Base-by-base conservation (phyloP, 768 basidiomycete species). In the Pluteus cervinus region DNA sequence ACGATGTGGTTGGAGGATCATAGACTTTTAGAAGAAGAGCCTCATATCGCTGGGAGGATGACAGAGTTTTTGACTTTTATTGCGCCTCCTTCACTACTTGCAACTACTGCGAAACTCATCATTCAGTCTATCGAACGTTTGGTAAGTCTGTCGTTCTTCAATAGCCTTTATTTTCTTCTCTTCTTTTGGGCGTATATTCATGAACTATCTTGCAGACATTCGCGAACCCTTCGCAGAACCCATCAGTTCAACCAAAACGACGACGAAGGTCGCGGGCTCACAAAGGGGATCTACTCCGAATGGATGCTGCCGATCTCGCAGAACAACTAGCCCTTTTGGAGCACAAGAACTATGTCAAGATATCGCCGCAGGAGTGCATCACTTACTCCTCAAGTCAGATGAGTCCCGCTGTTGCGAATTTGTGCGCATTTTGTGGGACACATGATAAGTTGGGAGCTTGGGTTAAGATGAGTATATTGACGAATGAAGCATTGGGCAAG, bases 311-410 rank as follows among this genome's bases (percentile, higher is more conserved):
- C 15, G 76, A 82, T 39, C 51, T 94, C 23, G 89, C 89, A 0
- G 77, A 89, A 29, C 89, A 93, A 49, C 65, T 94, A 29, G 79
- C 82, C n/a, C 60, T 92, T 30, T 64, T 79, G 43, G 87, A 93
- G 54, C 76, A 71, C 39, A 60, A 68, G 24, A 64, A 81, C 5
- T 94, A 91, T 56, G 58, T 65, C 42, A 78, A 76, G 52, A 75
- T 92, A 39, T 73, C 74, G 7, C 69, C 77, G 5, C 75, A 75
- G 28, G 88, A 93, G 49, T 94, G 86, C 55, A 63, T 94, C 22
- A 54, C 63, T 24, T 86, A 86, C 56, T 57, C 68, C 4, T 72
- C 69, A 41, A 62, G 52, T 8, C 66, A 66, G 22, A 52, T 50
- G 1, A 60, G 61, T 9, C 44, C 59, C 22, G 43, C 48, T 2